Base-by-base conservation (phyloP, 2,329 filamentous ascomycete genomes). In the Neonectria faginata region DNA sequence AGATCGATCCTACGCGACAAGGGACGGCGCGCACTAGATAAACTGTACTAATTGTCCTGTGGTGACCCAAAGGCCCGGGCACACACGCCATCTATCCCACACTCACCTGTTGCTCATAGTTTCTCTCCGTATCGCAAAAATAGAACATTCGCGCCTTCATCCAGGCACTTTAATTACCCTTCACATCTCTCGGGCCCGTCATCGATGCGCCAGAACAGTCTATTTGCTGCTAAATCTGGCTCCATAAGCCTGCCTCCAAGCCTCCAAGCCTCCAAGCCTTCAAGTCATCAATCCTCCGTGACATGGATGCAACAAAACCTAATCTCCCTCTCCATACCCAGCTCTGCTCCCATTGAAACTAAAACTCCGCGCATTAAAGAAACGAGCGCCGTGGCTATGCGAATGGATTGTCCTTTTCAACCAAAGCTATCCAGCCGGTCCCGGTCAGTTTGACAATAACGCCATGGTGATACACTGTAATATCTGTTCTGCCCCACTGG, bases 311-410 rank as follows among this genome's bases (percentile, higher is more conserved):
- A n/a, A 4, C 18, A 12, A 29, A n/a, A 18, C 29, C 45, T 3
- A 25, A 5, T n/a, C 14, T 18, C 16, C 29, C 11, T 31, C 47
- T 10, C 61, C 59, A 65, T 62, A 61, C 71, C 68, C 67, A 56
- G 67, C 68, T 66, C 31, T 18, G 27, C 48, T 33, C 20, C 62
- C 45, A 50, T 69, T 57, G 61, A 51, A 50, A 70, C 39, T 18
- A 51, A 53, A 53, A 47, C 33, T 51, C 60, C 55, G 14, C 20
- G 41, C 51, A 22, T 66, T 66, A 58, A 59, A 66, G 52, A 59
- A 72, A 71, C 69, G 66, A 75, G 67, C 68, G 72, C 74, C 68
- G 64, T 69, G 66, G 67, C 67, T 69, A 72, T 71, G 65, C 72
- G 57, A 66, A 62, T 53, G 47, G 59, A 36, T 53, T 60, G 22